Evolutionary conservation across 331 rosid genomes (phyloP), one percentile per base, ranked within the genome.

Genomic region (Telfairia occidentalis): DNA sequence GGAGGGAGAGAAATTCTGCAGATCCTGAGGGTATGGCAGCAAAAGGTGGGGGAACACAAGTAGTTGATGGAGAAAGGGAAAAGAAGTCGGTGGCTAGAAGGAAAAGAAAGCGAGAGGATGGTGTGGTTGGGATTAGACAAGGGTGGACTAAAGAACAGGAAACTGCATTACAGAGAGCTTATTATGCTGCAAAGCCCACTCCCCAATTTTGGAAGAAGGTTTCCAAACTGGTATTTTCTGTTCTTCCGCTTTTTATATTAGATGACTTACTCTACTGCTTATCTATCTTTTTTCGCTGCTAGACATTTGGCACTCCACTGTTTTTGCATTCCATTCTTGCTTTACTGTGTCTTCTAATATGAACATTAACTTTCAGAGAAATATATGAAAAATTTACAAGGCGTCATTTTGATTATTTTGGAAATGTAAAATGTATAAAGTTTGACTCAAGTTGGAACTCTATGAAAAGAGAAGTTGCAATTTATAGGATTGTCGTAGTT

Each of bases 181-280:
- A 87, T 83, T 54, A 85, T 29, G 65, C 78, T 48, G 86, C 87
- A 32, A 91, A 84, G 80, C 97, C 97, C 5, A 88, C 91, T 10
- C 96, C 98, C 18, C 79, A 83, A 73, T 94, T 94, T 87, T 94
- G 98, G 98, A 94, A 91, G 88, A 88, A 87, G 49, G 97, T 94
- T 73, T 82, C 96, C 5, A 86, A 83, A 71, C 76, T 87, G 97
- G 98, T 93, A 89, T 63, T 52, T 34, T 24, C 28, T 57, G 9
- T 13, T 45, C 58, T 69, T 38, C 53, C 38, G 32, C 52, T 76
- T 26, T 18, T 35, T n/a, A 42, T 24, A 38, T 38, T 11, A 19
- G 71, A 66, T 23, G 7, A 21, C 9, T 48, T 30, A 9, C 4
- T 7, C 76, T 4, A 1, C 43, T 46, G 32, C 34, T 38, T 38